Evolutionary conservation across 2,329 filamentous ascomycete species (phyloP), one percentile per base, ranked within the genome.

Genomic region (Aspergillus niger): DNA sequence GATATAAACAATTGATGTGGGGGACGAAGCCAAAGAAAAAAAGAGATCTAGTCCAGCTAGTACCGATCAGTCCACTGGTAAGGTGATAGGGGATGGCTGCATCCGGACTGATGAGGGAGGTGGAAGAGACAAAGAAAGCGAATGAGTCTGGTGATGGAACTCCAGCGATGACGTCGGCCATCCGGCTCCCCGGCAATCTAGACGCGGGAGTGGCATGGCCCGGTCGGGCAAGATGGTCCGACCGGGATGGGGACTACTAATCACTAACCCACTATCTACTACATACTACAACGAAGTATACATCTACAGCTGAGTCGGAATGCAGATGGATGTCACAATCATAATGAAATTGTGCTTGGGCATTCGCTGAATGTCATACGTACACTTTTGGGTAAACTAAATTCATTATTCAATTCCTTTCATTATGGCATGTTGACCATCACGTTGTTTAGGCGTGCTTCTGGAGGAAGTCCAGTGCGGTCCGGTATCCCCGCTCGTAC

Each of bases 401-500:
- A 5, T 22, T 43, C 15, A 20, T 43, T 20, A 17, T 2, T 10
- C 15, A 20, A 17, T 10, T 43, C 17, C 22, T 3, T 24, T 24
- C 20, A 13, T 20, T 22, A 24, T 44, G 20, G 41, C 22, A 44
- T 8, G 13, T 36, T 36, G 11, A 36, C 32, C 5, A 11, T 36
- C 44, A 17, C 20, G 17, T 28, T n/a, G 7, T 43, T 62, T 70
- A 79, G 60, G 77, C 68, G 67, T 79, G 71, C 68, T 78, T 67
- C 55, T 76, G 71, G 64, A 80, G 71, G 63, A 79, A 80, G n/a
- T 72, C 69, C 49, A 80, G 62, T 17, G 74, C 69, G 28, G 72
- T 75, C 67, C 72, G 71, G 58, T 80, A 80, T 7, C 77, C 78
- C 22, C 76, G 70, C 71, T 80, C 77, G 57, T 80, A 80, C 60